A percentile compares a stretch with the other conserved stretches of the same genome.
These are phyloP conservation scores for Metschnikowia continentalis DNA, from an alignment of 805 yeast genomes.

Conservation along the genomic window DNA sequence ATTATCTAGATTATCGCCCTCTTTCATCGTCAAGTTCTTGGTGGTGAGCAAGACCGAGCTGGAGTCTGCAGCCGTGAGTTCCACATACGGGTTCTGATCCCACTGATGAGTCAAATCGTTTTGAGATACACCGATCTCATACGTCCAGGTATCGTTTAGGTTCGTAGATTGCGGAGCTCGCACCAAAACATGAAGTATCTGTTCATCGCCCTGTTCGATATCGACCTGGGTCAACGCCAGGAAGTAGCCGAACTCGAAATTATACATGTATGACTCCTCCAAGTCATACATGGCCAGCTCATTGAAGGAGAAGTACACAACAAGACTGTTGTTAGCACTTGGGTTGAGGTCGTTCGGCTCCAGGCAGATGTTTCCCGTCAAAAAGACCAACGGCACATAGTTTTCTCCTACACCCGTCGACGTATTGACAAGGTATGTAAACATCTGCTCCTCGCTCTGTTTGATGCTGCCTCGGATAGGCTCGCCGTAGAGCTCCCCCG, in stretches of 20 bases:
- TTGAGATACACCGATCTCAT: constrained; percentile 64
- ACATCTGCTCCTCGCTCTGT: constrained; percentile 38
- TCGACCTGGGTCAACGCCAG: constrained; percentile 38
- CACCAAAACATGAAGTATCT: constrained; percentile 34
- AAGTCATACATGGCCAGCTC: constrained; percentile 28
- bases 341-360: constrained; percentile 25
- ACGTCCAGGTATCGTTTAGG: constrained; percentile 47
- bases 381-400: constrained; percentile 45
- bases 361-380: constrained; percentile 49
- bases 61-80: constrained; percentile 66
- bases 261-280: constrained; percentile 26
- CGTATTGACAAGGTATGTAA: constrained; percentile 42
- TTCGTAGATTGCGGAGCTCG: constrained; percentile 39
- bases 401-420: constrained; percentile 42
- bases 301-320: constrained; percentile 39
- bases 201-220: constrained; percentile 4
- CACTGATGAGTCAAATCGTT: constrained; percentile 63
- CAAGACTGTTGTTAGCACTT: constrained; percentile 22
- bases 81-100: constrained; percentile 55
- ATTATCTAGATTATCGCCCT: constrained; percentile 6
- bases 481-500: background rate
- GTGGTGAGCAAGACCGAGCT: constrained; percentile 63
- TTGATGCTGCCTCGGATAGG: constrained; percentile 34
- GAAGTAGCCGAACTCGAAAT: constrained; percentile 34
- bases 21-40: constrained; percentile 38